Evolutionary conservation across 2,329 filamentous ascomycete genomes (phyloP).

Genomic region (Aspergillus calidoustus): DNA sequence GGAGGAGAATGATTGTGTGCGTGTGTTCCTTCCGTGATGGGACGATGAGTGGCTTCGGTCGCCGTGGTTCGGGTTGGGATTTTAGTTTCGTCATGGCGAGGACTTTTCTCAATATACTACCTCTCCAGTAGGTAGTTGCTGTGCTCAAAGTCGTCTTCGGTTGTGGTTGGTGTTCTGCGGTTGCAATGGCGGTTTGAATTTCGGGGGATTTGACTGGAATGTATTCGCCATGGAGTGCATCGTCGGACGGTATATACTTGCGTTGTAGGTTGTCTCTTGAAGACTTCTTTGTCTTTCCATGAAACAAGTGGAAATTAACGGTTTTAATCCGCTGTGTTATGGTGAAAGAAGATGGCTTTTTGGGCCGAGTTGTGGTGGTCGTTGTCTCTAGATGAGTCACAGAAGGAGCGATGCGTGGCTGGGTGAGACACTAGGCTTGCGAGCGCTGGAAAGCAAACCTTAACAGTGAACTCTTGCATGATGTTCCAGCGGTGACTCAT

Average conservation of each 20-base stretch:
- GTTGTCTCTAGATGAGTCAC: not conserved
- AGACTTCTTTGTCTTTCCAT: not conserved
- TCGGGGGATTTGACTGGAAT: not conserved
- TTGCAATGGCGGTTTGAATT: not conserved
- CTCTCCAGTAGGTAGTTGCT: not conserved
- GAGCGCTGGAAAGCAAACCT: not conserved
- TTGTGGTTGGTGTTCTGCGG: not conserved
- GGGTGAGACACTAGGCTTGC: not conserved
- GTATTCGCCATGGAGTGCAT: not conserved
- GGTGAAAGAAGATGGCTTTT: not conserved
- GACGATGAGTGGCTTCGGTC: not conserved
- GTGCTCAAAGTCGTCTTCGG: not conserved
- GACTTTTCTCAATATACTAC: not conserved
- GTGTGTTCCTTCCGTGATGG: not conserved
- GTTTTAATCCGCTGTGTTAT: not conserved
- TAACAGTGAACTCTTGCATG: not conserved
- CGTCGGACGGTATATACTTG: too few species aligned
- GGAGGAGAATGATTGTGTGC: not conserved
- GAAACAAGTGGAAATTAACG: not conserved
- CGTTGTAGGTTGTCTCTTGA: too few species aligned
- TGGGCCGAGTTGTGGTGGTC: not conserved
- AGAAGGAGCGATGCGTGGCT: not conserved
- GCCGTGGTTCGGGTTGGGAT: not conserved
- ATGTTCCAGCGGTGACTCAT: not conserved
- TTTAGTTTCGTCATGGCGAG: not conserved